Percentiles rank a stretch among this genome's conserved stretches.
These are phyloP conservation scores for Eucalyptus regnans DNA, from an alignment of 345 rosid species.

Conservation along the genomic window DNA sequence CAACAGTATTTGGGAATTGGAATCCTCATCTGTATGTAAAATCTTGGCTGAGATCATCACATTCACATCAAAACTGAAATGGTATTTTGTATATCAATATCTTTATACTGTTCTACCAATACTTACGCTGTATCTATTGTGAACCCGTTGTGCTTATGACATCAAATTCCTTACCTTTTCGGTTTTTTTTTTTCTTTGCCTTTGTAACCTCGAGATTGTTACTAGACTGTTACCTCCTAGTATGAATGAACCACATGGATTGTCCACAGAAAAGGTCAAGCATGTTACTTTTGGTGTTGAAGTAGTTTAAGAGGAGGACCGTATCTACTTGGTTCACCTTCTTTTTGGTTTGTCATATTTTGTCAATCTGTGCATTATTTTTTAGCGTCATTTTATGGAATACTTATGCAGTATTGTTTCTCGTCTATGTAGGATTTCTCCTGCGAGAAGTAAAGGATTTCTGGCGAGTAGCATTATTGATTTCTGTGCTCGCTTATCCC, in stretches of 20 bases:
- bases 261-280: background rate
- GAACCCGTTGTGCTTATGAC: background rate
- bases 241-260: background rate
- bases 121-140: background rate
- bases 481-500: conserved; percentile 46
- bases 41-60: background rate
- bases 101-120: background rate
- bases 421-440: conserved; percentile 41
- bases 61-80: background rate
- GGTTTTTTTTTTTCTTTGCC: background rate
- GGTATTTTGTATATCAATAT: background rate
- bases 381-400: background rate
- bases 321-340: background rate
- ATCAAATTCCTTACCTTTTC: background rate
- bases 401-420: background rate
- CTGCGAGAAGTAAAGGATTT: conserved; percentile 71
- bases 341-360: background rate
- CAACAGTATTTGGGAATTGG: background rate
- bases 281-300: background rate
- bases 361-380: background rate
- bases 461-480: conserved; percentile 75
- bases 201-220: background rate
- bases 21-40: background rate
- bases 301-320: background rate
- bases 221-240: background rate